These are phyloP conservation scores for Amborella trichopoda DNA, from an alignment of 164 flowering plant species.

Conservation along the genomic window DNA sequence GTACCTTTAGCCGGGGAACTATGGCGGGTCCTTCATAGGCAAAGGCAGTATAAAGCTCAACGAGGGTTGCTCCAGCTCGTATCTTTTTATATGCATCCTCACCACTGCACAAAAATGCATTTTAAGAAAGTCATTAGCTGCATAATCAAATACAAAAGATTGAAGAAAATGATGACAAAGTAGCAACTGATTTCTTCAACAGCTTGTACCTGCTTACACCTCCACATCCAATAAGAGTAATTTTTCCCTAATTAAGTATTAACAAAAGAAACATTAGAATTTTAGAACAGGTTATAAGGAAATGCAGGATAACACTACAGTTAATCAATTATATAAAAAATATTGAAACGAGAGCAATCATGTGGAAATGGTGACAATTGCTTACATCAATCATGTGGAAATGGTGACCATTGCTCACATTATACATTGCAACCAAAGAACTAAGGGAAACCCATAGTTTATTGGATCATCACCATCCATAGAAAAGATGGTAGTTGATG, in stretches of 20 bases:
- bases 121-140: constrained; percentile 1
- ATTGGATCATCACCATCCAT: no score
- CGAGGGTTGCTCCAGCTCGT: constrained; percentile 89
- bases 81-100: constrained; percentile 95
- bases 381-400: no score
- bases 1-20: constrained; percentile 87
- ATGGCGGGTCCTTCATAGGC: constrained; percentile 96
- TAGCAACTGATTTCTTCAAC: background rate
- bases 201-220: constrained; percentile 75
- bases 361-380: no score
- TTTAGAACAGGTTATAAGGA: background rate
- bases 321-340: no score
- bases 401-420: no score
- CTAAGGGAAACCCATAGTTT: no score
- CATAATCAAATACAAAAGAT: background rate
- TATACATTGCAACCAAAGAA: no score
- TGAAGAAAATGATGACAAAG: background rate
- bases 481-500: no score
- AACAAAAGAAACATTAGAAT: constrained; percentile 4
- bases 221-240: constrained; percentile 91
- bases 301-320: background rate
- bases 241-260: constrained; percentile 50
- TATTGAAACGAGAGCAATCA: no score
- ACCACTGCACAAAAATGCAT: constrained; percentile 47
- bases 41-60: constrained; percentile 91